Evolutionary conservation across 2,329 filamentous ascomycete genomes (phyloP), one percentile per base, ranked within the genome.

Genomic region (Colletotrichum melonis): DNA sequence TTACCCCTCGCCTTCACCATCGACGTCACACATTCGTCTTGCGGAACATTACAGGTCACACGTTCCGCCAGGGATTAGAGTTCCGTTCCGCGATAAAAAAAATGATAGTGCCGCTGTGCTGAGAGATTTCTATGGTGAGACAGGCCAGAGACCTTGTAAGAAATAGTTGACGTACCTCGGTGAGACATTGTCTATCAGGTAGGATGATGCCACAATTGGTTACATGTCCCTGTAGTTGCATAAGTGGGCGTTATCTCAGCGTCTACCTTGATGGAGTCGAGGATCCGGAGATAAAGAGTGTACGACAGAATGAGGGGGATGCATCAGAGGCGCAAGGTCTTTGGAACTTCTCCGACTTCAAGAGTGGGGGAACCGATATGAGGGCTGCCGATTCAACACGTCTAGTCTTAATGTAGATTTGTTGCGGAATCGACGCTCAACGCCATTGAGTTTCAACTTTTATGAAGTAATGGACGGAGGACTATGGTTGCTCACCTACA

Each of bases 21-120:
- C 49, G 69, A 63, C 64, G 69, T 69, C 69, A 72, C 38, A 35
- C 22, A 30, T 12, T 46, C 52, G 28, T 12, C 11, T 46, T 32
- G 55, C 19, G 42, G 28, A 57, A n/a, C 28, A 58, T 32, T 32
- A 42, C 58, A 59, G 24, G 69, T 72, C 22, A 59, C 65, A 72
- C 69, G 69, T 72, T 22, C 52, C 65, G 32, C 46, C 32, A 49
- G 67, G 38, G n/a, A 63, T 58, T 69, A 72, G 11, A 63, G 65
- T 72, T 69, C 57, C 35, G 62, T 42, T 49, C 42, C 42, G 42
- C 42, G 42, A 49, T 49, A 2, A 6, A 38, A 38, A n/a, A 49
- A 49, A 49, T 42, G 42, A 49, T 49, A 49, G 19, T 49, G 42
- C 42, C 16, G 42, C 42, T n/a, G 42, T 49, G 42, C 42, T 49